These are phyloP conservation scores for Hypericum androsaemum DNA, from an alignment of 345 rosid species.

Conservation along the genomic window DNA sequence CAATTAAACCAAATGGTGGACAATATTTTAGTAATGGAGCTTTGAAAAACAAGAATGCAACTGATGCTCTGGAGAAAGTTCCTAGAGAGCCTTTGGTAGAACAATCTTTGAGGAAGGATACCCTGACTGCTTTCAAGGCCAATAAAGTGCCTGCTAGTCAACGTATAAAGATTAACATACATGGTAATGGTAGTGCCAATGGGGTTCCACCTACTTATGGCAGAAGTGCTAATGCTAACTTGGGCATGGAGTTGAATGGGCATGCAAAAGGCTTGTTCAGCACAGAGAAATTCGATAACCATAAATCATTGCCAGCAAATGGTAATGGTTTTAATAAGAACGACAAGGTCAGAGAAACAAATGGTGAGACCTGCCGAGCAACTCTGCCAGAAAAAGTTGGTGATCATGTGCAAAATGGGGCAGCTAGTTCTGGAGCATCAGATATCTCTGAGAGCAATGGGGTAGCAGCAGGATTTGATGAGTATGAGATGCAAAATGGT, in stretches of 20 bases:
- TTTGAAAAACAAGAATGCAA: constrained; percentile 27
- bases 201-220: constrained; percentile 31
- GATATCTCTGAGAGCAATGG: constrained; percentile 28
- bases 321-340: constrained; percentile 28
- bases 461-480: constrained; percentile 18
- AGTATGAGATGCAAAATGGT: constrained; percentile 24
- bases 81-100: constrained; percentile 29
- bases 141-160: constrained; percentile 47
- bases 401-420: constrained; percentile 15
- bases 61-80: constrained; percentile 27
- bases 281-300: constrained; percentile 36
- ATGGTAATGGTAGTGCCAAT: constrained; percentile 45
- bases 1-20: not conserved
- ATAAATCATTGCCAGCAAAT: constrained; percentile 14
- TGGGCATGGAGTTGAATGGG: constrained; percentile 33
- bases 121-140: constrained; percentile 31
- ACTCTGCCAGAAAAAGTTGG: constrained; percentile 24
- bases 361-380: constrained; percentile 17
- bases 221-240: constrained; percentile 35
- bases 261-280: constrained; percentile 16
- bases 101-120: constrained; percentile 29
- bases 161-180: constrained; percentile 44
- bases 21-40: constrained; percentile 17
- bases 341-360: constrained; percentile 27
- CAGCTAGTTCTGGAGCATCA: constrained; percentile 21